Percentiles rank a stretch among this genome's conserved stretches.
Evolutionary conservation across 352 stramenopile species (phyloP).

Genomic region (Globisporangium takayamanum): DNA sequence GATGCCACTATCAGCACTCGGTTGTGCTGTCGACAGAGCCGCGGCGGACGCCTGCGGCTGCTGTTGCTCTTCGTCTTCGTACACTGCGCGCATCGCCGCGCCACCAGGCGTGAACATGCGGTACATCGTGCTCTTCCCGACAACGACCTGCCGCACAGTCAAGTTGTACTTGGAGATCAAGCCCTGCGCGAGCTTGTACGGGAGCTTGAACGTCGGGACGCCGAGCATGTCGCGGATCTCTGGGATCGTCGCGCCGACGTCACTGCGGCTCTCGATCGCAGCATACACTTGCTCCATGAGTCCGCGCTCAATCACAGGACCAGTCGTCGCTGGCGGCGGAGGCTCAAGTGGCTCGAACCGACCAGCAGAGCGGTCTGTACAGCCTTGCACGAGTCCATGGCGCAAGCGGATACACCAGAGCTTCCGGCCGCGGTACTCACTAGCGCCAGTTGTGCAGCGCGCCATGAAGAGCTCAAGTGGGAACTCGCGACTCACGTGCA

Average conservation of each 20-base stretch:
- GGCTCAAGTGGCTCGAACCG: constrained; percentile 17
- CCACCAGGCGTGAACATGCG: constrained; percentile 58
- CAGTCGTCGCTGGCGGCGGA: constrained; percentile 2
- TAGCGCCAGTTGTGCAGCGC: constrained; percentile 51
- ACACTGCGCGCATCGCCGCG: no score
- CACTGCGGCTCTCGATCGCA: constrained; percentile 42
- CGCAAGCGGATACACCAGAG: constrained; percentile 72
- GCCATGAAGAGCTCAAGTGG: constrained; percentile 80
- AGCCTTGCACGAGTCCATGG: constrained; percentile 6
- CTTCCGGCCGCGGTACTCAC: constrained; percentile 57
- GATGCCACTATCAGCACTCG: background rate
- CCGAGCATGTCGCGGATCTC: constrained; percentile 72
- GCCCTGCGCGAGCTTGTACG: constrained; percentile 73
- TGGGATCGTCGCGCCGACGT: constrained; percentile 60
- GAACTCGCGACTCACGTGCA: constrained; percentile 44
- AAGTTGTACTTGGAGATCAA: constrained; percentile 80
- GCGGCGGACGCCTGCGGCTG: background rate
- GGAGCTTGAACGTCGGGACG: constrained; percentile 79
- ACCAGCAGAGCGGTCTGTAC: constrained; percentile 11
- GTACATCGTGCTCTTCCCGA: constrained; percentile 82
- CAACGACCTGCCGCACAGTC: constrained; percentile 64
- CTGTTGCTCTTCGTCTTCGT: background rate
- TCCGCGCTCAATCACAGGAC: constrained; percentile 57
- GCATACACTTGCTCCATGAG: constrained; percentile 79
- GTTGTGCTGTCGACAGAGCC: background rate